Evolutionary conservation across 345 rosid species (phyloP).

Genomic region (Aquilaria sinensis): DNA sequence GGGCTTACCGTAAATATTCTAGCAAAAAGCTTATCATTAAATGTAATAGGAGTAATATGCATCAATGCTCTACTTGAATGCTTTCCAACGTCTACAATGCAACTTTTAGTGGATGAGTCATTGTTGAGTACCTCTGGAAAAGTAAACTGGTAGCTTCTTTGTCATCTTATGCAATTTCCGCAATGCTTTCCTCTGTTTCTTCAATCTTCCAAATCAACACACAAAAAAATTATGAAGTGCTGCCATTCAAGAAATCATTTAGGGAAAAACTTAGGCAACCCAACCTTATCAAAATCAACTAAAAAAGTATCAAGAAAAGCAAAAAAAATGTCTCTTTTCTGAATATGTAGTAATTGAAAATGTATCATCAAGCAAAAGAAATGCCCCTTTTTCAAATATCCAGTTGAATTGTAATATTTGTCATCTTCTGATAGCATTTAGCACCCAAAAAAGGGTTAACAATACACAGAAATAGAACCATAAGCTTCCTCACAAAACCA

Average conservation of each 20-base stretch:
- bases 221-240: slow-evolving; percentile 5
- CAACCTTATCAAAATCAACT: slow-evolving; percentile 77
- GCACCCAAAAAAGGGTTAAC: neutral
- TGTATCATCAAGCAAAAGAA: slow-evolving; percentile 56
- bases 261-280: slow-evolving; percentile 3
- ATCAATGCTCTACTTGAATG: slow-evolving; percentile 39
- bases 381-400: slow-evolving; percentile 81
- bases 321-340: no score
- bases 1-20: no score
- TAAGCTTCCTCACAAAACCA: slow-evolving; percentile 7
- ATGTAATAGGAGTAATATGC: neutral
- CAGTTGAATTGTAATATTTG: slow-evolving; percentile 93
- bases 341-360: slow-evolving; percentile 24
- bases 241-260: slow-evolving; percentile 2
- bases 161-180: slow-evolving; percentile 70
- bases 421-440: slow-evolving; percentile 54
- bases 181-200: slow-evolving; percentile 73
- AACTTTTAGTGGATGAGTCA: slow-evolving; percentile 55
- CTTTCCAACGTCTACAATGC: slow-evolving; percentile 60
- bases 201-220: slow-evolving; percentile 41
- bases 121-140: slow-evolving; percentile 48
- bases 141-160: slow-evolving; percentile 65
- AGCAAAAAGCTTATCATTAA: neutral
- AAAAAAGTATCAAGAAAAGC: no score
- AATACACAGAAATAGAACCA: neutral